Evolutionary conservation across 192 early-diverging fungal species (phyloP).

Genomic region (Backusella sp.): DNA sequence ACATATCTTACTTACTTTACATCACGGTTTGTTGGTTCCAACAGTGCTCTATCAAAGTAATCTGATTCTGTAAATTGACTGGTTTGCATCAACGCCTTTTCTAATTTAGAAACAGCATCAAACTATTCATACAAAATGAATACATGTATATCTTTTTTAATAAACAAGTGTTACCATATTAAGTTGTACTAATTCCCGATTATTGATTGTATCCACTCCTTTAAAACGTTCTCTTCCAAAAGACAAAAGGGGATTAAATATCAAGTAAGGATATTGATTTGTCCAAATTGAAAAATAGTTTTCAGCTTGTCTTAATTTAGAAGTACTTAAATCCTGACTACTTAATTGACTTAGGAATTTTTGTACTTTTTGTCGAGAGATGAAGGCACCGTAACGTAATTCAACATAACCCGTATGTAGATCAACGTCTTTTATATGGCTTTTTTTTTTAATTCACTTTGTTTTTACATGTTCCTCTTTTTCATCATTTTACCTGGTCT

Average conservation of each 20-base stretch:
- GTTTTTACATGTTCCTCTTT: too few relatives aligned
- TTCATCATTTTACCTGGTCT: conserved; percentile 36
- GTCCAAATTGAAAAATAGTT: conserved; percentile 60
- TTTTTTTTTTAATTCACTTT: too few relatives aligned
- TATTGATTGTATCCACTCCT: conserved; percentile 47
- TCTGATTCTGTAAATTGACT: conserved; percentile 35
- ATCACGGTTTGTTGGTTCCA: conserved; percentile 25
- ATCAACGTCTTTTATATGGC: not conserved
- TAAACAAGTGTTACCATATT: conserved; percentile 11
- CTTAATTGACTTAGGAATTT: conserved; percentile 46
- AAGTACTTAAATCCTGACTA: conserved; percentile 34
- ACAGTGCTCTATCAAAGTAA: conserved; percentile 38
- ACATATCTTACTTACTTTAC: not conserved
- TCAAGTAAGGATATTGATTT: conserved; percentile 53
- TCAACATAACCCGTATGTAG: conserved; percentile 55
- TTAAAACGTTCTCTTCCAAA: conserved; percentile 43
- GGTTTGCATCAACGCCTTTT: conserved; percentile 38
- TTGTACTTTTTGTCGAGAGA: conserved; percentile 47
- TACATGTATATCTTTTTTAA: not conserved
- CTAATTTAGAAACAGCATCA: conserved; percentile 47
- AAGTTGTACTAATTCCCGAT: conserved; percentile 46
- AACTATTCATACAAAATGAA: conserved; percentile 23
- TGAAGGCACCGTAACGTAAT: conserved; percentile 51
- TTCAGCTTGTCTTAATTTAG: conserved; percentile 43
- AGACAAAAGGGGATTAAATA: conserved; percentile 49